Evolutionary conservation across 2,329 filamentous ascomycete genomes (phyloP), one percentile per base, ranked within the genome.

Genomic region (Akanthomyces muscarius): DNA sequence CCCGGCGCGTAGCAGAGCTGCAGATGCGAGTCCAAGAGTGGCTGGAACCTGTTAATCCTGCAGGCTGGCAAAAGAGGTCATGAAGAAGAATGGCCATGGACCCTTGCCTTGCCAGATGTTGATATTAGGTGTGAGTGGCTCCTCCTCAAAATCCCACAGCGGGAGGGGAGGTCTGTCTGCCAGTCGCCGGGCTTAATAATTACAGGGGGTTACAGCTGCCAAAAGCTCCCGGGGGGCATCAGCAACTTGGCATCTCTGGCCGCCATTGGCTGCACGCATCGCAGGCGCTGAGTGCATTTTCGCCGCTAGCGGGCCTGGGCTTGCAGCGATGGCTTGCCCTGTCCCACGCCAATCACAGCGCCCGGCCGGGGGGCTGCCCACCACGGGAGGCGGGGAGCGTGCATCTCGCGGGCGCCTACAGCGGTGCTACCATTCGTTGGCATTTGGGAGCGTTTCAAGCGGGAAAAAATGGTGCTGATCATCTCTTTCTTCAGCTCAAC

Each of bases 331-430:
- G 30, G 30, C 21, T 21, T 21, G 30, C 30, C 30, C 30, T 8
- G 30, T 5, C 30, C 30, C 30, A 33, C 36, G 36, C 36, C 38
- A 41, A 41, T 41, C 54, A 21, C 18, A 36, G 41, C 21, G 21
- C 51, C 13, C n/a, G 13, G 14, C 11, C 11, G 51, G n/a, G 30
- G 10, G 51, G 6, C 33, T 4, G n/a, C 33, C 33, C 21, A 7
- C 51, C 30, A 33, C 50, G n/a, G 30, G 21, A 36, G 38, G 21
- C 14, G 52, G 21, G 36, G 36, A 18, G 38, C 10, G 33, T 36
- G 38, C 41, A 41, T 54, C 51, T 36, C 45, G n/a, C 42, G 28
- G 56, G 56, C 56, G 56, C 45, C 56, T 60, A 60, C 56, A 60
- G 56, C 56, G 47, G 23, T n/a, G 33, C 33, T 30, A 45, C 28